Evolutionary conservation across 192 early-diverging fungal species (phyloP).

Genomic region (Globomyces pollinis-pini): DNA sequence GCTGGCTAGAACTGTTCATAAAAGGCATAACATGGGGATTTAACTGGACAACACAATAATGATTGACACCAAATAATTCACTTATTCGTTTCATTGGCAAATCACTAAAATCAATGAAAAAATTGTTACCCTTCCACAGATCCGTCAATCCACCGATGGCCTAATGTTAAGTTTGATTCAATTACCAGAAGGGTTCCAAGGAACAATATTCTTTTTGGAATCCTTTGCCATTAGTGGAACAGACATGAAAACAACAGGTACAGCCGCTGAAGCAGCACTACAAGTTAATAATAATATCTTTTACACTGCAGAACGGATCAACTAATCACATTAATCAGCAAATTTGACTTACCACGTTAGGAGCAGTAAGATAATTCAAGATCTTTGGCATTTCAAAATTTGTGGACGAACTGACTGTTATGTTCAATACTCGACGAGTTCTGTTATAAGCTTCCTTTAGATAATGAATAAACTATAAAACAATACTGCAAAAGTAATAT

Average conservation of each 20-base stretch:
- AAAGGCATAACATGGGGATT: conserved; percentile 79
- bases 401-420: conserved; percentile 69
- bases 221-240: conserved; percentile 65
- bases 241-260: conserved; percentile 66
- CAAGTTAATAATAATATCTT: too few species aligned
- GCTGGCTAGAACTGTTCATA: conserved; percentile 42
- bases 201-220: conserved; percentile 55
- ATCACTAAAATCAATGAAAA: conserved; percentile 40
- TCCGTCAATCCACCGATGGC: conserved; percentile 74
- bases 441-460: conserved; percentile 75
- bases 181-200: conserved; percentile 72
- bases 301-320: conserved; percentile 70
- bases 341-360: conserved; percentile 60
- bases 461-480: too few species aligned
- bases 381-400: conserved; percentile 70
- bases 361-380: conserved; percentile 72
- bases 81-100: conserved; percentile 75
- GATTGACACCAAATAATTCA: conserved; percentile 76
- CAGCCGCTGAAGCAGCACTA: conserved; percentile 66
- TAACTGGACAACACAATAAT: conserved; percentile 65
- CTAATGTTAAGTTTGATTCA: too few species aligned
- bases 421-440: conserved; percentile 68
- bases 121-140: conserved; percentile 67
- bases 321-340: not conserved
- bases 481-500: conserved; percentile 66